Conservation (phyloP, 768 basidiomycete species). For the Sporobolomyces pararoseus region DNA sequence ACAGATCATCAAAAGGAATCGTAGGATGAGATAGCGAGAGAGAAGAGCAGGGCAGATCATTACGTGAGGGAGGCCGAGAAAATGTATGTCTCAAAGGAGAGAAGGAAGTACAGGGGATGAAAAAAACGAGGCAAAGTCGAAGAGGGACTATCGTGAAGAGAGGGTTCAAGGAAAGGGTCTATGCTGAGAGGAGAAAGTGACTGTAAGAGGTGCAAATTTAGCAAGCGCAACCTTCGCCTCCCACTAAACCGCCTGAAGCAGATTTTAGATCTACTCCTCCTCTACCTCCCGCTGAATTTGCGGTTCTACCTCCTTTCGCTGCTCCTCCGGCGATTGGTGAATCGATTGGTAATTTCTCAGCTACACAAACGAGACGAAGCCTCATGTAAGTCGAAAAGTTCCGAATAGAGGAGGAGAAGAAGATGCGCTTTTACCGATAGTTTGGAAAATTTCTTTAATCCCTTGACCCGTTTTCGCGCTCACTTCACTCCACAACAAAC, state of each 20-base stretch:
- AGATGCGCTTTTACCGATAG: conserved; percentile 66
- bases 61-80: too few species aligned
- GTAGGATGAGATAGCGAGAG: too few species aligned
- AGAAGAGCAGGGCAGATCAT: too few species aligned
- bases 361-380: too few species aligned
- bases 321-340: conserved; percentile 8
- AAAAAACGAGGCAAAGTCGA: not conserved
- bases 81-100: not conserved
- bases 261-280: conserved; percentile 36
- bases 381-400: not conserved
- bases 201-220: not conserved
- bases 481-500: conserved; percentile 86
- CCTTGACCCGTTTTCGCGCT: conserved; percentile 85
- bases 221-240: conserved; percentile 33
- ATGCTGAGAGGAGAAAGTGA: not conserved
- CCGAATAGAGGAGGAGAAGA: too few species aligned
- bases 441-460: conserved; percentile 77
- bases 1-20: too few species aligned
- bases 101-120: not conserved
- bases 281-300: conserved; percentile 2
- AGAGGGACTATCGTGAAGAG: not conserved
- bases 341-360: conserved; percentile 37
- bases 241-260: not conserved
- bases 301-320: not conserved
- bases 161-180: not conserved